Evolutionary conservation across 2,329 filamentous ascomycete genomes (phyloP).

Genomic region (Periconia digitata): DNA sequence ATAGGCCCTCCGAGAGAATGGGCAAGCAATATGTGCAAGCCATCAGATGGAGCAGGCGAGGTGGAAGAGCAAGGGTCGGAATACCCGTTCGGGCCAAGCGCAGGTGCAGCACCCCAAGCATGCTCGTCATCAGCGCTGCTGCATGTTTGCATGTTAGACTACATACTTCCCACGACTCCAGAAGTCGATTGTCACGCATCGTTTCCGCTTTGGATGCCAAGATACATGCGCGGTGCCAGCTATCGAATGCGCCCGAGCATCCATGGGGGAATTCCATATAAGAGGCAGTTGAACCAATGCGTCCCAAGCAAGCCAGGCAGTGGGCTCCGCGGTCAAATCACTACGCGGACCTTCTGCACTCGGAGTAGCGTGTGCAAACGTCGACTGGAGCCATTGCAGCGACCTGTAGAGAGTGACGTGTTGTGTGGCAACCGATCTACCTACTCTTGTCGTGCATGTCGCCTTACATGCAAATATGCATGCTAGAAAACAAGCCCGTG

Average conservation of each 20-base stretch:
- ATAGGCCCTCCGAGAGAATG: slow-evolving; percentile 13
- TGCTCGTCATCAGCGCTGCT: slow-evolving; percentile 16
- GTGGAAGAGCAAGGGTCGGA: slow-evolving; percentile 7
- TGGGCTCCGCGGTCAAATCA: background rate
- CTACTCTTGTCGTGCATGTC: slow-evolving; percentile 12
- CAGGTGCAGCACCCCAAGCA: slow-evolving; percentile 5
- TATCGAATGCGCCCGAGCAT: no score
- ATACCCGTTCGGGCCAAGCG: slow-evolving; percentile 4
- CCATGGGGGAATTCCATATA: no score
- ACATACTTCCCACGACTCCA: background rate
- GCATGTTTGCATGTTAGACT: no score
- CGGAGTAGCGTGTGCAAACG: background rate
- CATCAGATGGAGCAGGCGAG: slow-evolving; percentile 20
- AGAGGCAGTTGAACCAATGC: no score
- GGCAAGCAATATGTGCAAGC: slow-evolving; percentile 14
- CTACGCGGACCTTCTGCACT: background rate
- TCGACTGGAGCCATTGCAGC: background rate
- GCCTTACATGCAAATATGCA: slow-evolving; percentile 1
- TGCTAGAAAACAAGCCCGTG: slow-evolving; percentile 9
- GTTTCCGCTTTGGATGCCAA: background rate
- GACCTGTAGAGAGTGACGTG: slow-evolving; percentile 14
- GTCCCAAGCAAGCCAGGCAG: background rate
- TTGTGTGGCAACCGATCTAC: slow-evolving; percentile 16
- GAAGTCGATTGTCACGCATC: background rate
- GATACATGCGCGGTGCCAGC: background rate